Conservation (phyloP, 495 filamentous ascomycete genomes). For the Echria macrotheca region DNA sequence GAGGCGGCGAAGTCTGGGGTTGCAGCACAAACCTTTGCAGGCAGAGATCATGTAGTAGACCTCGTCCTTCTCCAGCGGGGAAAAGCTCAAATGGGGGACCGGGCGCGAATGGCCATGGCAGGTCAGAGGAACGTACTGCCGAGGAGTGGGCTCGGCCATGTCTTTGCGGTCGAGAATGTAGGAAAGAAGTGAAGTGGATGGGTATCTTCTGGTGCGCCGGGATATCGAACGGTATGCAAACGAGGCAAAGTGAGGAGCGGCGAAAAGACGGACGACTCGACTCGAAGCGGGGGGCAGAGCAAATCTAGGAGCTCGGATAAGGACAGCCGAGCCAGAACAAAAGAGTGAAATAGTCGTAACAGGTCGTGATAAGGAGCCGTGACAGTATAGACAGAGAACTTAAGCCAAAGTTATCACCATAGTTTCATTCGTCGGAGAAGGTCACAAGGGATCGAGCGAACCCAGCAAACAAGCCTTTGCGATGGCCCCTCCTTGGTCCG, state of each 20-base stretch:
- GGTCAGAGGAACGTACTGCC: slow-evolving; percentile 74
- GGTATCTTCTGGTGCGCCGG: no score
- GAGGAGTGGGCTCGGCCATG: slow-evolving; percentile 45
- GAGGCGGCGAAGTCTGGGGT: neutral
- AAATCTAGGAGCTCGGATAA: no score
- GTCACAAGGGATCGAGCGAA: no score
- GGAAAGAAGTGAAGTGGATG: neutral
- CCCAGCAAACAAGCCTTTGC: no score
- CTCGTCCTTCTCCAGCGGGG: slow-evolving; percentile 72
- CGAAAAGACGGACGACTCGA: neutral
- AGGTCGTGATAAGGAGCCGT: slow-evolving; percentile 23
- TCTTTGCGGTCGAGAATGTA: neutral
- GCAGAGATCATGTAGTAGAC: slow-evolving; percentile 95
- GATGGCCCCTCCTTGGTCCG: slow-evolving; percentile 5
- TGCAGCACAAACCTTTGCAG: slow-evolving; percentile 70
- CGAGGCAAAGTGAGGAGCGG: neutral
- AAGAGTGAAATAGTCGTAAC: slow-evolving; percentile 22
- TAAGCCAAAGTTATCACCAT: slow-evolving; percentile 10
- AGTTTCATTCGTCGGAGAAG: slow-evolving; percentile 5
- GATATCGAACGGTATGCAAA: no score
- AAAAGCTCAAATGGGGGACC: slow-evolving; percentile 92
- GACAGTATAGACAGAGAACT: slow-evolving; percentile 10
- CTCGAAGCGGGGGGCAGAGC: no score
- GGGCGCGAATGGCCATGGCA: slow-evolving; percentile 97
- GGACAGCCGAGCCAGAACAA: slow-evolving; percentile 12